phyloP scores from a whole-genome alignment of 345 rosid genomes.

The Eucalyptus microcorys region DNA sequence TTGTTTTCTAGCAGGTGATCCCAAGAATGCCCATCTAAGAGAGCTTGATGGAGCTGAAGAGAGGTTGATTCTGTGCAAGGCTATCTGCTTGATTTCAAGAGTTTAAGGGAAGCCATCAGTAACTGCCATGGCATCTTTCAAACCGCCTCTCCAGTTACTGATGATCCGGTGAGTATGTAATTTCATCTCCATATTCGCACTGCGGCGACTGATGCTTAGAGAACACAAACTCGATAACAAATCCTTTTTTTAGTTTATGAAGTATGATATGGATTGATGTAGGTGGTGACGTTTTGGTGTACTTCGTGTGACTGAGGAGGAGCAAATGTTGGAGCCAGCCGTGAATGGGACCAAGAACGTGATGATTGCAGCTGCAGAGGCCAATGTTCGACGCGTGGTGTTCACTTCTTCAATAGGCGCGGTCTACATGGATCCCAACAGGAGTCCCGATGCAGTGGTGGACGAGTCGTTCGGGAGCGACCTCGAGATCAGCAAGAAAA shows the following conservation, averaged over 20 bases:
- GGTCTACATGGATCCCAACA: constrained; percentile 83
- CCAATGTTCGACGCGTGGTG: constrained; percentile 67
- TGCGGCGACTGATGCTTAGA: background rate
- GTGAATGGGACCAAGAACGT: constrained; percentile 72
- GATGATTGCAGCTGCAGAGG: constrained; percentile 68
- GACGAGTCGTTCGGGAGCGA: constrained; percentile 96
- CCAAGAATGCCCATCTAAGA: constrained; percentile 71
- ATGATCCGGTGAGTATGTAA: constrained; percentile 54
- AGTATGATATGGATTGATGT: background rate
- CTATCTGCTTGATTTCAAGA: constrained; percentile 67
- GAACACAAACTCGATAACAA: background rate
- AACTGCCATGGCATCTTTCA: constrained; percentile 91
- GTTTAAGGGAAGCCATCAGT: constrained; percentile 47
- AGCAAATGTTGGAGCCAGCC: constrained; percentile 94
- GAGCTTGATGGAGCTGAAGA: constrained; percentile 80
- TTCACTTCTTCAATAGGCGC: constrained; percentile 91
- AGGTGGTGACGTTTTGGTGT: background rate
- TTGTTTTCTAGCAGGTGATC: constrained; percentile 31
- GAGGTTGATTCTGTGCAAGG: constrained; percentile 55
- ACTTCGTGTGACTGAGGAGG: constrained; percentile 18
- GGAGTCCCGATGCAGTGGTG: constrained; percentile 51
- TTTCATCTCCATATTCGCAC: background rate
- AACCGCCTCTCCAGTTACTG: constrained; percentile 82
- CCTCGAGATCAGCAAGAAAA: constrained; percentile 79
- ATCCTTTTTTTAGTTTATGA: background rate